Percentiles rank a stretch among this genome's conserved stretches.
Evolutionary conservation across 495 filamentous ascomycete genomes (phyloP).

Genomic region (Tetracladium setigerum): DNA sequence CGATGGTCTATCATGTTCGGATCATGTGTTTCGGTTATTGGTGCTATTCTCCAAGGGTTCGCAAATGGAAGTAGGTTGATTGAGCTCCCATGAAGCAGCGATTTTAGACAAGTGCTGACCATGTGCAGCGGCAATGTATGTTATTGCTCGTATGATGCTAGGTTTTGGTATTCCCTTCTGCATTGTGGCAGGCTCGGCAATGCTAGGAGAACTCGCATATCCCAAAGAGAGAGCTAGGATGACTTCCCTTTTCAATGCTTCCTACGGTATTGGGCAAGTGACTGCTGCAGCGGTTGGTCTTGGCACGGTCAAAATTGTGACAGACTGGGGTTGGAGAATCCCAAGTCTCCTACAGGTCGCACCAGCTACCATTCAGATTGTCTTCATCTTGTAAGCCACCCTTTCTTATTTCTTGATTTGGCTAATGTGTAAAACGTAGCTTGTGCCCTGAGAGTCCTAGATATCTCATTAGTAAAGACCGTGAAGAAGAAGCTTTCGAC

Average conservation of each 20-base stretch:
- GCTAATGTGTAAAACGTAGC: neutral
- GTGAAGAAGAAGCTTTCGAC: constrained; percentile 43
- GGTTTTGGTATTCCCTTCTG: constrained; percentile 59
- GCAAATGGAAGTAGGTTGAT: constrained; percentile 18
- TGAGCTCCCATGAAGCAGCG: too few relatives aligned
- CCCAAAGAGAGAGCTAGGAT: constrained; percentile 59
- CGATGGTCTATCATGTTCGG: constrained; percentile 53
- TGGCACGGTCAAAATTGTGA: constrained; percentile 1
- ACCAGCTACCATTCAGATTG: constrained; percentile 3
- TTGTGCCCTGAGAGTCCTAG: constrained; percentile 43
- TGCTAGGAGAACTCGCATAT: constrained; percentile 59
- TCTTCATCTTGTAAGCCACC: constrained; percentile 1
- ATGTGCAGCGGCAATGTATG: constrained; percentile 42
- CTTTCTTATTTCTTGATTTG: neutral
- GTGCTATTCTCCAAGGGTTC: constrained; percentile 43
- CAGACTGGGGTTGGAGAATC: constrained; percentile 8
- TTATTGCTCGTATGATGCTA: constrained; percentile 56
- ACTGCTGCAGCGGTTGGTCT: constrained; percentile 26
- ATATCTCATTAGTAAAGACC: constrained; percentile 49
- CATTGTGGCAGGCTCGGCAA: constrained; percentile 54
- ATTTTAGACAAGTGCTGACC: too few relatives aligned
- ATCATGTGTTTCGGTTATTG: constrained; percentile 48
- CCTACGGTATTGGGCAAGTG: constrained; percentile 44
- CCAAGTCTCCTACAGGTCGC: constrained; percentile 11
- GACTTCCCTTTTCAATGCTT: constrained; percentile 60